Evolutionary conservation across 2,329 filamentous ascomycete species (phyloP).

Genomic region (Escovopsis weberi): DNA sequence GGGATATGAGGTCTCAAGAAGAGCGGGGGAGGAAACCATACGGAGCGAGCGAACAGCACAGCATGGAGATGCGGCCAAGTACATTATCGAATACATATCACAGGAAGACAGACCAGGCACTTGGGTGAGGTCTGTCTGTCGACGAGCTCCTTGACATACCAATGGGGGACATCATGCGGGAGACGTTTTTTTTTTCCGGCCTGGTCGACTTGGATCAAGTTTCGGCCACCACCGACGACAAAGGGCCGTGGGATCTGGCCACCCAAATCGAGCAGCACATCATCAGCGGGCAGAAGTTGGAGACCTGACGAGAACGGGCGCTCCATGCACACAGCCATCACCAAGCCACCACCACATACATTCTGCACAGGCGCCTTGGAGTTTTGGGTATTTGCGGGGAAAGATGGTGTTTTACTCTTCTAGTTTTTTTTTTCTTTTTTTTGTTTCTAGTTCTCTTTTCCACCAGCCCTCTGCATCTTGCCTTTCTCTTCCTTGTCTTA

Average conservation of each 20-base stretch:
- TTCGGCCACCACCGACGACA: too few relatives aligned
- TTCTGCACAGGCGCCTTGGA: slow-evolving; percentile 9
- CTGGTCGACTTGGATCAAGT: too few relatives aligned
- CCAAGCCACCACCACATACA: slow-evolving; percentile 1
- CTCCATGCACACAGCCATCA: too few relatives aligned
- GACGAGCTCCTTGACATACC: background rate
- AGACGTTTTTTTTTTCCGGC: too few relatives aligned
- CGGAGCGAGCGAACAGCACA: too few relatives aligned
- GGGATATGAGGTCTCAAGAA: slow-evolving; percentile 2
- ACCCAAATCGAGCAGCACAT: background rate
- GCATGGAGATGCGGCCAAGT: too few relatives aligned
- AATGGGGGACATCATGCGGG: too few relatives aligned
- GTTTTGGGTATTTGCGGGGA: slow-evolving; percentile 1
- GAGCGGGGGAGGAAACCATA: too few relatives aligned
- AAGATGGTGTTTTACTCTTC: background rate
- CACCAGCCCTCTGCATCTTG: background rate
- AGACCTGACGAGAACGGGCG: too few relatives aligned
- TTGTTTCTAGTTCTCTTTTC: background rate
- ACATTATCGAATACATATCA: background rate
- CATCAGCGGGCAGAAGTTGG: background rate
- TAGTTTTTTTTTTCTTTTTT: background rate
- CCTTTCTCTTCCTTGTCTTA: background rate
- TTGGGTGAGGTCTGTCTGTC: background rate
- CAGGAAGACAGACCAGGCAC: background rate
- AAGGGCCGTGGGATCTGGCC: background rate